Evolutionary conservation across 208 protist genomes (phyloP).

Genomic region (Acanthamoeba triangularis): DNA sequence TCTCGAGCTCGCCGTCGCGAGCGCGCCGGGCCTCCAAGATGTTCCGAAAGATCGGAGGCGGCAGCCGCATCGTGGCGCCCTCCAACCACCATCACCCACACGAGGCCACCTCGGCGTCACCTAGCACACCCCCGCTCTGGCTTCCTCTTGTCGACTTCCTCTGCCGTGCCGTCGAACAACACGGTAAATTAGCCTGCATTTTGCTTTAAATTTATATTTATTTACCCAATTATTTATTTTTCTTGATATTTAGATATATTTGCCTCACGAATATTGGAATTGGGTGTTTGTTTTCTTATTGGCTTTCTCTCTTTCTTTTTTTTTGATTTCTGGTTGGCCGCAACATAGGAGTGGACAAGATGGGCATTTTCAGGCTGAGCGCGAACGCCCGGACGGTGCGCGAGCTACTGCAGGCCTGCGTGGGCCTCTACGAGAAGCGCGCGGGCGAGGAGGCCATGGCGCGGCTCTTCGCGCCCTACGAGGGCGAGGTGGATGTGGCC

Average conservation of each 20-base stretch:
- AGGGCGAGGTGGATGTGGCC: slow-evolving; percentile 24
- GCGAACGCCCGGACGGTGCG: slow-evolving; percentile 1
- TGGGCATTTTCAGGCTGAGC: slow-evolving; percentile 51
- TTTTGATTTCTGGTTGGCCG: not conserved
- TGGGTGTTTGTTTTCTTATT: too few species aligned
- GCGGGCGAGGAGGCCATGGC: slow-evolving; percentile 10
- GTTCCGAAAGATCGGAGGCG: not conserved
- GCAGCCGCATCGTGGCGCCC: not conserved
- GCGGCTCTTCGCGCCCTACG: not conserved
- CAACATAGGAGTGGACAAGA: not conserved
- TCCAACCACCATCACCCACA: too few species aligned
- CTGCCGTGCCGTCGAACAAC: slow-evolving; percentile 12
- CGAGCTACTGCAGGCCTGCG: not conserved
- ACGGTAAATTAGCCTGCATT: not conserved
- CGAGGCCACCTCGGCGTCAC: too few species aligned
- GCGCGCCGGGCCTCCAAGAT: not conserved
- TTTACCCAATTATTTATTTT: not conserved
- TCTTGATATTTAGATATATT: not conserved
- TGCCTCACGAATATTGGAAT: not conserved
- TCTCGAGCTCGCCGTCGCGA: not conserved
- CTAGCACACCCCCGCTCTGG: not conserved
- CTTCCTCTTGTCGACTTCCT: slow-evolving; percentile 31
- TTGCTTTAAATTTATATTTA: not conserved
- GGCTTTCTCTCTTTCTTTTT: not conserved
- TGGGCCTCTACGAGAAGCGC: not conserved